Base-by-base conservation (phyloP, 371 early-diverging fungal species). In the Circinella umbellata region DNA sequence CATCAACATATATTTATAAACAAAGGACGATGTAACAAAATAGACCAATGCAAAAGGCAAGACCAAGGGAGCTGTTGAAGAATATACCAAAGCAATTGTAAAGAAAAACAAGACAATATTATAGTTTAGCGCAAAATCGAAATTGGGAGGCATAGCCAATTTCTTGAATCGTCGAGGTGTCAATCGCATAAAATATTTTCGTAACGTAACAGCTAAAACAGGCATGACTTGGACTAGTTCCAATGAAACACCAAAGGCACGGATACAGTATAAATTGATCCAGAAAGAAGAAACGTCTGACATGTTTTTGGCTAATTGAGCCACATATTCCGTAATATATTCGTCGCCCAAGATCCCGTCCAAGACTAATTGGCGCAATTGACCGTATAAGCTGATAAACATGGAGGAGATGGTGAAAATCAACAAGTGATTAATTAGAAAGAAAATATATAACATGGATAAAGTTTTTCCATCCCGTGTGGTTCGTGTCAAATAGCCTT, bases 1-100 rank as follows among this genome's bases (percentile, higher is more conserved):
- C 88, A 92, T 83, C 27, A 91, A 65, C 68, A 90, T 88, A 77
- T 94, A 94, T 74, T 88, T 88, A 86, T 89, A 93, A 5, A 90
- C 92, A 69, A 89, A 75, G 48, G 84, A 82, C 2, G 88, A 91
- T 20, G 93, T 75, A 2, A 78, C 73, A 72, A 93, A 94, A 73
- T 89, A 91, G 8, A 91, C 57, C 14, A 84, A 75, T 0, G 91
- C 90, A 79, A 94, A 92, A 9, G 91, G 83, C 18, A 92, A 74
- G 17, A 90, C 86, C 38, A 95, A 73, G 0, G 95, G 95, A 7
- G 93, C 87, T 65, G 93, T 88, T 27, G 90, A 87, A 36, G 88
- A 85, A 73, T 93, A 95, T 6, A 92, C 78, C 67, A 95, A 71
- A 5, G 92, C 89, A 69, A 94, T 85, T 0, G 93, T 92, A 60